These are phyloP conservation scores for Leccinum fallax DNA, from an alignment of 1,284 basidiomycete genomes.

Conservation along the genomic window DNA sequence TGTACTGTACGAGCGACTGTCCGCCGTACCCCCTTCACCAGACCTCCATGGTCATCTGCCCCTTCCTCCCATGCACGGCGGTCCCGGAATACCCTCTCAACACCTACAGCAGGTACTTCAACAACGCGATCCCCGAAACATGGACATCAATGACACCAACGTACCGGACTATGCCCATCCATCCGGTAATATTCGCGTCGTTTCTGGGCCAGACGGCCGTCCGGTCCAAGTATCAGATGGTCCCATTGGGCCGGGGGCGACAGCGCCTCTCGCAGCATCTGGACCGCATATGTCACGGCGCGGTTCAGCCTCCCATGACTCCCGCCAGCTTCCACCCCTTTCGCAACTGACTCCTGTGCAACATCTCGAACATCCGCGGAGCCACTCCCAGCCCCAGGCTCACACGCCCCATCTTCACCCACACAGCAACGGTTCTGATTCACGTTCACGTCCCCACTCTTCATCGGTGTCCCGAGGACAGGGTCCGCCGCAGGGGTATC, in stretches of 20 bases:
- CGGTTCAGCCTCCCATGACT: constrained; percentile 44
- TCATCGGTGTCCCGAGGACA: constrained; percentile 46
- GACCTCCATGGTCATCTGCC: constrained; percentile 45
- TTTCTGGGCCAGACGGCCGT: constrained; percentile 48
- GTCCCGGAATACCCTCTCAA: constrained; percentile 38
- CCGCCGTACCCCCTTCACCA: constrained; percentile 57
- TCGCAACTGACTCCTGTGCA: constrained; percentile 47
- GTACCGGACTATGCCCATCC: constrained; percentile 48
- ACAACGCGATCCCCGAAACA: constrained; percentile 45
- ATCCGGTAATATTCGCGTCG: constrained; percentile 46
- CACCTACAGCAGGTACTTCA: constrained; percentile 39
- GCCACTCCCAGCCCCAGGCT: constrained; percentile 43
- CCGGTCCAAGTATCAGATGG: constrained; percentile 49
- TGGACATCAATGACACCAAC: constrained; percentile 46
- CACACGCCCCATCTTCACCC: constrained; percentile 38
- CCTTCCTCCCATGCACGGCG: constrained; percentile 41
- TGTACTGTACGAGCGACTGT: constrained; percentile 76
- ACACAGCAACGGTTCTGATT: constrained; percentile 38
- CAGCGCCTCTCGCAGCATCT: constrained; percentile 43
- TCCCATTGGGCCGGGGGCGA: constrained; percentile 42
- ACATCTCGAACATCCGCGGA: constrained; percentile 40
- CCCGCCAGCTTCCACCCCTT: constrained; percentile 52
- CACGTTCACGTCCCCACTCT: constrained; percentile 47
- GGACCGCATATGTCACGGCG: constrained; percentile 37
- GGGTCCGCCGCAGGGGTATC: constrained; percentile 37